Base-by-base conservation (phyloP, 192 early-diverging fungal species). In the Rhizophlyctis rosea region DNA sequence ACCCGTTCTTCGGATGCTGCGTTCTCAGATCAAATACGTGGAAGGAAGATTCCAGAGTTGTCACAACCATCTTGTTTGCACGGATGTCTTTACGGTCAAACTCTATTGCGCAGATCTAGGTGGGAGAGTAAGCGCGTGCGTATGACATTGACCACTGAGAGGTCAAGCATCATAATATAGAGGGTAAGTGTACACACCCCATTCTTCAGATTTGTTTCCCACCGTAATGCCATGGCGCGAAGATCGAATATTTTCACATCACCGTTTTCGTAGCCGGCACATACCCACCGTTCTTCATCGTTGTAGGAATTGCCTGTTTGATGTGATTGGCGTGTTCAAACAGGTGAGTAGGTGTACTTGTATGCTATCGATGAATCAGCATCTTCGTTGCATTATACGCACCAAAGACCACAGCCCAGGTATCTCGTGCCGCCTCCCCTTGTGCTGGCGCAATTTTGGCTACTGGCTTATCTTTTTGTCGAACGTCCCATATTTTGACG, bases 241-340 rank as follows among this genome's bases (percentile, higher is more conserved):
- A 90, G 62, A 74, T 90, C 85, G 69, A 90, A 88, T 60, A 89
- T 52, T 58, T 86, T 84, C 1, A 90, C 69, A 62, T 87, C 83
- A 11, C 88, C 88, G 62, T 90, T 88, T 52, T 90, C 88, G 67
- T 90, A 90, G 14, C 88, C 88, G 5, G 83, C 80, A 23, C 78
- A 76, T 28, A 90, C 59, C 25, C 78, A 62, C 24, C 85, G 72
- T 27, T 86, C 85, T 32, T 75, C 59, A 51, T 84, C 78, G 49
- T 78, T 72, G 61, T 64, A 76, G 14, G 73, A 76, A 59, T 81
- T 89, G 25, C 80, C 80, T 81, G 9, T 57, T n/a, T n/a, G n/a
- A n/a, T n/a, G n/a, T n/a, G n/a, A n/a, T n/a, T n/a, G n/a, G n/a
- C n/a, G n/a, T n/a, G n/a, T n/a, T n/a, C n/a, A n/a, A n/a, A n/a